These are phyloP conservation scores for Carex cristatella DNA, from an alignment of 176 grass and related monocot species.

Conservation along the genomic window DNA sequence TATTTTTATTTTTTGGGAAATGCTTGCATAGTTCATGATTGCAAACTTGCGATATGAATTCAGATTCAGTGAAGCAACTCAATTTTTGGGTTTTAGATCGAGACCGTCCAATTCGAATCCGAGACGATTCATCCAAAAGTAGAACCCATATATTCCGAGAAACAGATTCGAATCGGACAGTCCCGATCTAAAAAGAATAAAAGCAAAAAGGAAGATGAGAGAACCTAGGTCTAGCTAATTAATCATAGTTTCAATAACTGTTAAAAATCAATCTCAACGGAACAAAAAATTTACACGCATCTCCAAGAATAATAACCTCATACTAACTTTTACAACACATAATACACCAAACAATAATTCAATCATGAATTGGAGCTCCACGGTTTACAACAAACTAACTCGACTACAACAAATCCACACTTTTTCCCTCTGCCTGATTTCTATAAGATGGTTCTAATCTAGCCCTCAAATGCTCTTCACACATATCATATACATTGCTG, in stretches of 20 bases:
- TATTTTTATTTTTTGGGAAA: too few relatives aligned
- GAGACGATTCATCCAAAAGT: too few relatives aligned
- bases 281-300: slow-evolving; percentile 13
- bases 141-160: too few relatives aligned
- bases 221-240: background rate
- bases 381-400: background rate
- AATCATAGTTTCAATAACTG: background rate
- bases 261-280: background rate
- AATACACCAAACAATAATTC: slow-evolving; percentile 6
- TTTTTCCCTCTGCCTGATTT: background rate
- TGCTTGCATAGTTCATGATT: too few relatives aligned
- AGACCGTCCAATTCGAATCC: too few relatives aligned
- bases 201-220: background rate
- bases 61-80: too few relatives aligned
- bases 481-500: slow-evolving; percentile 4
- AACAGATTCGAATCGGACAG: too few relatives aligned
- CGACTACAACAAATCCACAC: background rate
- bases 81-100: too few relatives aligned
- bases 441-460: background rate
- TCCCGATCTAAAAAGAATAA: too few relatives aligned
- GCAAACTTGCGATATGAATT: too few relatives aligned
- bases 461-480: background rate
- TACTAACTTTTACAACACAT: background rate
- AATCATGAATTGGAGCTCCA: background rate
- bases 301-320: background rate